Evolutionary conservation across 352 stramenopile genomes (phyloP), one percentile per base, ranked within the genome.

Genomic region (Poterioochromonas sp.): DNA sequence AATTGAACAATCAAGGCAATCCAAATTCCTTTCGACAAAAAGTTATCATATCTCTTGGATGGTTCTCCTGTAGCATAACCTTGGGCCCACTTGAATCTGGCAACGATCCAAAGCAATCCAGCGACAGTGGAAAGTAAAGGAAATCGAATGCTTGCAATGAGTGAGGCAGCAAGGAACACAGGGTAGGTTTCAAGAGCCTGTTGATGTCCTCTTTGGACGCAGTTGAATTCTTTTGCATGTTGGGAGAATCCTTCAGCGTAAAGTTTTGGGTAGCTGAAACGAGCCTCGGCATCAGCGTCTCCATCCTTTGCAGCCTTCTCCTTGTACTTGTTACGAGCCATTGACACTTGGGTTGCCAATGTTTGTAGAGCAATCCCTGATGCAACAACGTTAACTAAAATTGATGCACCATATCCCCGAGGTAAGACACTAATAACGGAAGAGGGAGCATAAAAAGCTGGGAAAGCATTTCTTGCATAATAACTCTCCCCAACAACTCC

Each of bases 221-320:
- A 91, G 85, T 93, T 93, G 80, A 93, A 89, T 0, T 83, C 84
- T 79, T 89, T 91, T 79, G 87, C 88, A 79, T 93, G 89, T 84
- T 93, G 90, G 79, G 91, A 85, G 78, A 80, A 85, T 83, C 90
- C 77, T 64, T 92, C 87, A 0, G 88, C 89, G 82, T 93, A 93
- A 87, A 93, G 91, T 84, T 92, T 80, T 47, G 87, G 87, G 20
- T 64, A 63, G 15, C 11, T 26, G 37, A 64, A 77, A 34, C 49
- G 70, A 15, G n/a, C 54, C 37, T 63, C 70, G 3, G 49, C 49
- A 69, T 77, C 39, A 3, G 11, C 15, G 15, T 77, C 70, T 29
- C 70, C 70, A 44, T 77, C 70, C 37, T 77, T 77, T 44, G 20
- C 12, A 22, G 70, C 70, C 37, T 77, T 77, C 37, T 77, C 70